Percentiles rank a stretch among this genome's conserved stretches.
phyloP scores from a whole-genome alignment of 805 yeast genomes.

The Saccharomycopsis lassenensis region DNA sequence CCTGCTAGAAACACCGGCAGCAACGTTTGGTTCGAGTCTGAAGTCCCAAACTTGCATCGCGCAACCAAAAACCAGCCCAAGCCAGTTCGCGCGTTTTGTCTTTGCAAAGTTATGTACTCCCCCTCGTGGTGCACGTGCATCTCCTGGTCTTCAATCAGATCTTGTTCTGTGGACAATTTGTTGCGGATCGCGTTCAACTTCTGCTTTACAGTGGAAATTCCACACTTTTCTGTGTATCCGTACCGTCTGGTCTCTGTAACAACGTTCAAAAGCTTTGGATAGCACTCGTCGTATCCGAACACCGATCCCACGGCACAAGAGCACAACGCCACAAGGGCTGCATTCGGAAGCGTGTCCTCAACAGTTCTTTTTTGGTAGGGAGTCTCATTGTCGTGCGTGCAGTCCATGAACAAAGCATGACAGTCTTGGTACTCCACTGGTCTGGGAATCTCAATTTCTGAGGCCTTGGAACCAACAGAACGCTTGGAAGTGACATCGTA shows the following conservation, averaged over 20 bases:
- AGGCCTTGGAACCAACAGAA: constrained; percentile 27
- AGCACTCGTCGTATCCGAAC: constrained; percentile 88
- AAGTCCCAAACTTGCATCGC: constrained; percentile 56
- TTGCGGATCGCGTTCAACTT: constrained; percentile 48
- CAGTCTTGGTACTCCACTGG: constrained; percentile 62
- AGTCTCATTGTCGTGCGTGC: constrained; percentile 91
- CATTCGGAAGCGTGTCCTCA: constrained; percentile 90
- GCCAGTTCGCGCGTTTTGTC: constrained; percentile 76
- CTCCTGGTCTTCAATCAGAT: constrained; percentile 54
- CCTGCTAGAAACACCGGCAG: constrained; percentile 52
- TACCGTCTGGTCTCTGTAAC: constrained; percentile 68
- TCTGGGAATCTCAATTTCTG: constrained; percentile 61
- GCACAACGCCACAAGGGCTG: constrained; percentile 88
- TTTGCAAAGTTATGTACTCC: constrained; percentile 82
- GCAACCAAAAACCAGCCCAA: constrained; percentile 84
- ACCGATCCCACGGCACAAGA: constrained; percentile 91
- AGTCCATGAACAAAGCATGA: constrained; percentile 94
- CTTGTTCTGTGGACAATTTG: constrained; percentile 39
- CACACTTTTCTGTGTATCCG: constrained; percentile 36
- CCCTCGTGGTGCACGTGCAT: constrained; percentile 93
- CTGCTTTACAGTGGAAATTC: constrained; percentile 67
- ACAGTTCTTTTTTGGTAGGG: constrained; percentile 85
- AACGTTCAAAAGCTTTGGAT: constrained; percentile 69
- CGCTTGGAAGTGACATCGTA: constrained; percentile 25
- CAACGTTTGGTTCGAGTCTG: constrained; percentile 36